Evolutionary conservation across 1,284 basidiomycete genomes (phyloP).

Genomic region (Porogramme epimiltina): DNA sequence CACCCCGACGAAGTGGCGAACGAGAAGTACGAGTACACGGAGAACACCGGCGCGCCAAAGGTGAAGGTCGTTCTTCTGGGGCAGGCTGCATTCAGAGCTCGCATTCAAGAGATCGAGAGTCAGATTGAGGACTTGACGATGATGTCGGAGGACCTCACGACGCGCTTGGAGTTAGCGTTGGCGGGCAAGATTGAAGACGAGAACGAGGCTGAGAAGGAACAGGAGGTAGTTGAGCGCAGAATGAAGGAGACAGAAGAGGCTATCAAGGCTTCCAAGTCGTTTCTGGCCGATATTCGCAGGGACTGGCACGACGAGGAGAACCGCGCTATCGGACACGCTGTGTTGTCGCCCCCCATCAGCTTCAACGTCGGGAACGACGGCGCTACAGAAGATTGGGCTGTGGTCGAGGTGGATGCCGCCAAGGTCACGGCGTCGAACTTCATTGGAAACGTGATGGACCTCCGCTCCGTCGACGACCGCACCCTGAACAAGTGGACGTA

Average conservation of each 20-base stretch:
- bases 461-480: slow-evolving; percentile 13
- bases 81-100: slow-evolving; percentile 16
- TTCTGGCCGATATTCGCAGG: slow-evolving; percentile 26
- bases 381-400: slow-evolving; percentile 36
- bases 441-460: slow-evolving; percentile 23
- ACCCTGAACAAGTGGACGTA: slow-evolving; percentile 21
- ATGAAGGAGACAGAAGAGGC: slow-evolving; percentile 23
- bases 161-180: slow-evolving; percentile 9
- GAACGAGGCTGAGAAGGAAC: slow-evolving; percentile 11
- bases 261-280: slow-evolving; percentile 24
- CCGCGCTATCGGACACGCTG: slow-evolving; percentile 35
- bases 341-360: slow-evolving; percentile 29
- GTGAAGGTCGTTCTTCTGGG: slow-evolving; percentile 31
- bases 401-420: slow-evolving; percentile 34
- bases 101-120: slow-evolving; percentile 10
- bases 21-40: slow-evolving; percentile 20
- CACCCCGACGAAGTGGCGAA: slow-evolving; percentile 17
- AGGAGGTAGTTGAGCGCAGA: slow-evolving; percentile 3
- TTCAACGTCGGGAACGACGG: slow-evolving; percentile 19
- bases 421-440: slow-evolving; percentile 30
- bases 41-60: slow-evolving; percentile 15
- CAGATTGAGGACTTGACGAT: slow-evolving; percentile 12
- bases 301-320: slow-evolving; percentile 26
- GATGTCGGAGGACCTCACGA: slow-evolving; percentile 4
- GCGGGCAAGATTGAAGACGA: slow-evolving; percentile 16